phyloP scores from a whole-genome alignment of 805 yeast genomes.

The Pichia membranifaciens region DNA sequence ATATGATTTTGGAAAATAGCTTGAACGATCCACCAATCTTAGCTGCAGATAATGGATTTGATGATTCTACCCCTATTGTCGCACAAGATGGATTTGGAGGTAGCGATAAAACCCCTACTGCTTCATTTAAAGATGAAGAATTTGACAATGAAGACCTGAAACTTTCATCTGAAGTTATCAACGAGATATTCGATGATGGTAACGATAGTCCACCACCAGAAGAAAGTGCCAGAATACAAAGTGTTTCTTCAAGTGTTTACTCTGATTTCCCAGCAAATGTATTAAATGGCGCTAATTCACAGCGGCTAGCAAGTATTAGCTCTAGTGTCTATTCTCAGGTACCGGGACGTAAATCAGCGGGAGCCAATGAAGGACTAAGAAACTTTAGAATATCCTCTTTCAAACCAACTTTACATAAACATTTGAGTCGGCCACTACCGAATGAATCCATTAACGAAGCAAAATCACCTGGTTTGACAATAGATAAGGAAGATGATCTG shows the following conservation, averaged over 20 bases:
- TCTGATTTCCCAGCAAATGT: slow-evolving; percentile 13
- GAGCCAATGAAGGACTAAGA: slow-evolving; percentile 6
- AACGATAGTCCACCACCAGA: background rate
- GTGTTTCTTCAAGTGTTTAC: slow-evolving; percentile 21
- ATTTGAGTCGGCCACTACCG: background rate
- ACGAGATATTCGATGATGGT: background rate
- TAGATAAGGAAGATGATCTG: background rate
- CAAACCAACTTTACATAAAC: slow-evolving; percentile 5
- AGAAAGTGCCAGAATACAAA: slow-evolving; percentile 7
- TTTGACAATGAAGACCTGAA: slow-evolving; percentile 1
- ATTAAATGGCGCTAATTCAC: slow-evolving; percentile 1
- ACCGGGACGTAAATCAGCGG: slow-evolving; percentile 2
- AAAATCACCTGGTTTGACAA: background rate
- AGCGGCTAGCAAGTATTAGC: slow-evolving; percentile 8
- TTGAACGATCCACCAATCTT: background rate
- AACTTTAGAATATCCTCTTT: slow-evolving; percentile 8
- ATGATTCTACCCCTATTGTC: too few species aligned
- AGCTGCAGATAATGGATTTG: background rate
- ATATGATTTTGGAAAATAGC: background rate
- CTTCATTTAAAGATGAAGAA: too few species aligned
- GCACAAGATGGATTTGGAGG: background rate
- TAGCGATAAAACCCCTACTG: slow-evolving; percentile 10
- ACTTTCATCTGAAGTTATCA: slow-evolving; percentile 2
- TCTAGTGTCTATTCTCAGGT: slow-evolving; percentile 9
- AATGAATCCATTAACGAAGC: background rate